Evolutionary conservation across 2,329 filamentous ascomycete species (phyloP).

Genomic region (Phaeosphaeriaceae sp.): DNA sequence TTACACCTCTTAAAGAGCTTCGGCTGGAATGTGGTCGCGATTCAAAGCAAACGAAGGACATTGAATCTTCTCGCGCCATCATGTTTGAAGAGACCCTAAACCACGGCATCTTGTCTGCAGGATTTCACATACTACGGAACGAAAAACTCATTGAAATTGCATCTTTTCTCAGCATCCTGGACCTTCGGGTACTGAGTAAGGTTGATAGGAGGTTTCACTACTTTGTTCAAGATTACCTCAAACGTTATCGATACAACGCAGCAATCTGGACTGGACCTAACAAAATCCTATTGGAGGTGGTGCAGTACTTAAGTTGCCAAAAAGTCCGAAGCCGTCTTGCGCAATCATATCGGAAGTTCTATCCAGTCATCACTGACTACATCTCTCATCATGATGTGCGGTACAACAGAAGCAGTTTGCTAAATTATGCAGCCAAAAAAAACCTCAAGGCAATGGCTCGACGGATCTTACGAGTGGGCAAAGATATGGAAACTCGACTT

Average conservation of each 20-base stretch:
- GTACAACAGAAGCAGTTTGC: constrained; percentile 10
- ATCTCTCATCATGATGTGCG: constrained; percentile 15
- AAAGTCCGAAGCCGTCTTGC: constrained; percentile 14
- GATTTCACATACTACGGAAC: constrained; percentile 5
- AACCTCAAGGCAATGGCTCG: constrained; percentile 10
- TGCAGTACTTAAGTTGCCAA: constrained; percentile 10
- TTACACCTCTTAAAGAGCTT: too few relatives aligned
- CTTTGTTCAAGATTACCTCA: constrained; percentile 10
- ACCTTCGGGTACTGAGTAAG: constrained; percentile 9
- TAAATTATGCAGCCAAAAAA: constrained; percentile 15
- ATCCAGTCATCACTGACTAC: constrained; percentile 13
- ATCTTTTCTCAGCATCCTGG: constrained; percentile 7
- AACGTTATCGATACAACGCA: constrained; percentile 8
- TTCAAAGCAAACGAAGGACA: too few relatives aligned
- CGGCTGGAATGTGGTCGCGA: too few relatives aligned
- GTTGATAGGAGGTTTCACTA: constrained; percentile 6
- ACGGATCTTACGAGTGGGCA: constrained; percentile 1
- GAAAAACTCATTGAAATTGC: constrained; percentile 12
- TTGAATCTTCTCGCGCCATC: too few relatives aligned
- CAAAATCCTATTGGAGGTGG: constrained; percentile 14
- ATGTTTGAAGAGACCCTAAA: too few relatives aligned
- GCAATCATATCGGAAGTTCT: constrained; percentile 12
- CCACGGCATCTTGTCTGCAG: too few relatives aligned
- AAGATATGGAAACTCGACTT: constrained; percentile 12
- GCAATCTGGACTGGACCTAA: constrained; percentile 11